Evolutionary conservation across 2,329 filamentous ascomycete genomes (phyloP), one percentile per base, ranked within the genome.

Genomic region (Venturia asperata): DNA sequence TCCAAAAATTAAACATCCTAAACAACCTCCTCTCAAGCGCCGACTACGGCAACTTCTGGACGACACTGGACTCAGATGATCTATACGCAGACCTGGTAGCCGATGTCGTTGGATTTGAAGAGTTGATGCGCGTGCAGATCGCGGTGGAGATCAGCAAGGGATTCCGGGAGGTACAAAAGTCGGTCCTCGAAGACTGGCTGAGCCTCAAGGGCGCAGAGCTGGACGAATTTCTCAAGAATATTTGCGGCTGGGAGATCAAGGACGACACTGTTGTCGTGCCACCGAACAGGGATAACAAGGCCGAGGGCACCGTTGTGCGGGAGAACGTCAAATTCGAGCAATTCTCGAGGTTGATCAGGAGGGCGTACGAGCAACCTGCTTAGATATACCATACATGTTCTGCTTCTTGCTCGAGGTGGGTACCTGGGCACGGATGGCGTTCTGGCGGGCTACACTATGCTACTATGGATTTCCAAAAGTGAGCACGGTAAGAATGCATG

Each of bases 261-360:
- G 85, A 82, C 39, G 74, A 75, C 47, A 78, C 73, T 67, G 87
- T 97, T 68, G 85, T 85, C 76, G 85, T 99, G 65, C 94, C 94
- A 65, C 82, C 88, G 73, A 99, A 99, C 81, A 90, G 94, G 74
- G 94, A 99, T 79, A 97, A 97, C 77, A 93, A 97, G 85, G 94
- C 92, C 56, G 91, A 95, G 82, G 94, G 94, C 77, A 89, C 92
- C 49, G 90, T 97, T 77, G 95, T 97, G 73, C 86, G 92, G 72
- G 94, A 99, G 82, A 92, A 94, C 70, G 94, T 99, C 74, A 91
- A 89, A 78, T 88, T 96, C 67, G 90, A 94, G 70, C 91, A 91
- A 81, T 92, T 92, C 77, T 81, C 85, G 63, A 83, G 91, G 70
- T 87, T 96, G 68, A 86, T 96, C 68, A 84, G 89, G 77, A 84